These are phyloP conservation scores for Ceratobasidium sp. DNA, from an alignment of 1,284 basidiomycete genomes.

Conservation along the genomic window DNA sequence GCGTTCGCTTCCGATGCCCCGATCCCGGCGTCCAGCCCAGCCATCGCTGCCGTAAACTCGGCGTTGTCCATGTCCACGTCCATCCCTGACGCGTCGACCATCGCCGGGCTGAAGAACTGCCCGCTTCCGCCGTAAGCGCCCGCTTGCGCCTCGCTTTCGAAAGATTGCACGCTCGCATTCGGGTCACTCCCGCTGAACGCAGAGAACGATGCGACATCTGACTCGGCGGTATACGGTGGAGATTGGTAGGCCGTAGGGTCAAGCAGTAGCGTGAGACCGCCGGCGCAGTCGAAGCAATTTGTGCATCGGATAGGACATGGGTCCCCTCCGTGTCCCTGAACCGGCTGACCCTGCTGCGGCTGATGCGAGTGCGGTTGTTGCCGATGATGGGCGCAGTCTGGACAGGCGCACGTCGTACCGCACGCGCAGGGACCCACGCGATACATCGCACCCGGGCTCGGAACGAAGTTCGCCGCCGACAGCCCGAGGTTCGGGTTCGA, in stretches of 20 bases:
- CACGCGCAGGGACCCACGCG: constrained; percentile 69
- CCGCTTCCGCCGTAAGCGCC: constrained; percentile 15
- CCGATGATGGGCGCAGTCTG: constrained; percentile 77
- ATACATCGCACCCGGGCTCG: constrained; percentile 44
- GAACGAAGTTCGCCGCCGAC: constrained; percentile 51
- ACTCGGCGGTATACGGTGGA: constrained; percentile 10
- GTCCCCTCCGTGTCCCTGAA: constrained; percentile 40
- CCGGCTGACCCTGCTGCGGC: constrained; percentile 11
- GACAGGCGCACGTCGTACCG: constrained; percentile 76
- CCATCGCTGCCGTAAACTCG: constrained; percentile 40
- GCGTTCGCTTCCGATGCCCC: constrained; percentile 4
- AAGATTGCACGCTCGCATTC: constrained; percentile 30
- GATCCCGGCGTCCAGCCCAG: constrained; percentile 34
- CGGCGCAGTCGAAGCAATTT: constrained; percentile 39
- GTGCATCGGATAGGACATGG: constrained; percentile 34
- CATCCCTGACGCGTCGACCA: constrained; percentile 30
- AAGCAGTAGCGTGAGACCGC: constrained; percentile 38
- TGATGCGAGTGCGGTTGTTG: constrained; percentile 26
- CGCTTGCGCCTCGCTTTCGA: constrained; percentile 20
- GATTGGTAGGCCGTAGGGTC: constrained; percentile 7
- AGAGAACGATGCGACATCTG: constrained; percentile 11
- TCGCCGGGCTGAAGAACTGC: constrained; percentile 9
- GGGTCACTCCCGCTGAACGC: constrained; percentile 18
- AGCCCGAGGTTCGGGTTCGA: constrained; percentile 67
- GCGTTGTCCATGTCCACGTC: constrained; percentile 42